Evolutionary conservation across 1,284 basidiomycete species (phyloP), one percentile per base, ranked within the genome.

Genomic region (Retiboletus fuscus): DNA sequence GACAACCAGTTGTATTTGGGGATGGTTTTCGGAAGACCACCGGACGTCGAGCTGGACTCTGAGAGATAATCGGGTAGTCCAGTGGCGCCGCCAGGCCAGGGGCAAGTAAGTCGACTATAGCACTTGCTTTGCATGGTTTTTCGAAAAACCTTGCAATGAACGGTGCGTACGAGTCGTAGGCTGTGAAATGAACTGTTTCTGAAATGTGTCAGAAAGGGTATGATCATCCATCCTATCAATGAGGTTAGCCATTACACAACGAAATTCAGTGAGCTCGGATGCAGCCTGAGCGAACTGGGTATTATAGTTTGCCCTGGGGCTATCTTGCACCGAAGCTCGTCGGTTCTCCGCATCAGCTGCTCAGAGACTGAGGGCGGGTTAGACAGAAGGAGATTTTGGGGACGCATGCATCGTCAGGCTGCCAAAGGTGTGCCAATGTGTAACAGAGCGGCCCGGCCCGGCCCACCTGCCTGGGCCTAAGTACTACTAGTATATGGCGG

Each of bases 31-130:
- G 66, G 8, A n/a, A 51, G 39, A 16, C 68, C 55, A 15, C 78
- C 71, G 4, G 77, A 78, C 8, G 74, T 78, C 5, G 73, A 70
- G 49, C 76, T 79, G n/a, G 78, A 75, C 7, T 51, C 20, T 4
- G 57, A 49, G 3, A 78, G 49, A 51, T 28, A 69, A 57, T 69
- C 66, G 28, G 77, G 78, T 3, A 78, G 28, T 39, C 78, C 79
- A 11, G 76, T n/a, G n/a, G n/a, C n/a, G n/a, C n/a, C n/a, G n/a
- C n/a, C n/a, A n/a, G n/a, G n/a, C n/a, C n/a, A n/a, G n/a, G 79
- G 6, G 78, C 65, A 18, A 80, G 41, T 12, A 78, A 51, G 57
- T 72, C 20, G 43, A 71, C 60, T 24, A 61, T 16, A 39, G 44
- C 61, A 28, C 55, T 73, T 30, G 41, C 66, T 55, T 69, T 74